Evolutionary conservation across 306 rosid genomes (phyloP), one percentile per base, ranked within the genome.

Genomic region (Biancaea sappan): DNA sequence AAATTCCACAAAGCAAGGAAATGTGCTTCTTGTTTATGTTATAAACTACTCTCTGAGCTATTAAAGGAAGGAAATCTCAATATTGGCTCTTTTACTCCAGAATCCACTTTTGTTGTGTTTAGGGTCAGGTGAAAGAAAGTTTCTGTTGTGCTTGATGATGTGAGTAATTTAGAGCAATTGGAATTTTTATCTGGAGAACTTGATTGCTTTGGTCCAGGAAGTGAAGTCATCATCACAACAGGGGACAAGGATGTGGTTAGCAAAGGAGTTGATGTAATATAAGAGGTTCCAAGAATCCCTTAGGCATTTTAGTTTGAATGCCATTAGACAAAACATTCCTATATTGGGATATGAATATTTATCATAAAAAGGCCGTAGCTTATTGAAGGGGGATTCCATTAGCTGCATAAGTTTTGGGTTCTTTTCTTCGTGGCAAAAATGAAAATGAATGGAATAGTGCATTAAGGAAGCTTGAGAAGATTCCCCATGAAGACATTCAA

Each of bases 371-470:
- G 34, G 70, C 32, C 1, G 31, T 73, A 0, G 1, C 1, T 18
- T 66, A 66, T 66, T 26, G 57, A 14, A 24, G 25, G 0, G 75
- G 83, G 7, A 46, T 65, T 57, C 83, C 79, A 6, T 66, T 73
- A 26, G 79, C 70, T 25, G 38, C 68, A 10, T 13, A 19, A 18
- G 57, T 66, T 34, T 56, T 80, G 66, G 85, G n/a, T 29, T 48
- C 53, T 1, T 63, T 8, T 16, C 22, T 81, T 15, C 0, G 5
- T 29, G 25, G 34, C 1, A 71, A 52, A 57, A 35, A 8, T 22
- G 15, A 64, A 7, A 6, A 0, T 34, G 48, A 46, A 3, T 81
- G 81, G 85, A n/a, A 35, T 0, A 60, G 22, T 21, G 29, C 6
- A 18, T 28, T 81, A 8, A 8, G 0, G 0, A 71, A 44, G 13